Percentiles rank a stretch among this genome's conserved stretches.
phyloP scores from a whole-genome alignment of 1,139 yeast species.

The Geotrichum reessii region DNA sequence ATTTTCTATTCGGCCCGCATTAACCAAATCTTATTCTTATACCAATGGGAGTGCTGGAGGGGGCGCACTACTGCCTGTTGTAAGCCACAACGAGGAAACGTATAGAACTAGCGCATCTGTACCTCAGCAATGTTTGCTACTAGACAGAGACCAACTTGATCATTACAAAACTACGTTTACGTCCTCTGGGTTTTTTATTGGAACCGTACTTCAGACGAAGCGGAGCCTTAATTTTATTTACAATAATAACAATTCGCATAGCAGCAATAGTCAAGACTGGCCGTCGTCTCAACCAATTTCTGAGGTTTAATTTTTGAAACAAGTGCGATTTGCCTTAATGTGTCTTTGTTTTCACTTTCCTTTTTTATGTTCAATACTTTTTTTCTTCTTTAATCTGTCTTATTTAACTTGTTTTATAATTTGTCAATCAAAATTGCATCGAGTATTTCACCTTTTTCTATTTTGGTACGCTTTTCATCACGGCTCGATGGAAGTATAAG shows the following conservation, averaged over 20 bases:
- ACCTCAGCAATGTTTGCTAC: neutral
- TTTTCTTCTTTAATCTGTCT: neutral
- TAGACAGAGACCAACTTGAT: neutral
- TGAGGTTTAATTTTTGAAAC: neutral
- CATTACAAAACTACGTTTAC: constrained; percentile 12
- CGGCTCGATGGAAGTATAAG: constrained; percentile 37
- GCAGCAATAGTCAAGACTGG: neutral
- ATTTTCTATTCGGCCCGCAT: neutral
- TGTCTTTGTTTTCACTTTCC: too few relatives aligned
- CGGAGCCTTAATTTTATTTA: constrained; percentile 17
- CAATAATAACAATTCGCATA: neutral
- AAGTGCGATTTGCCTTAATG: too few relatives aligned
- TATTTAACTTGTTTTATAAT: neutral
- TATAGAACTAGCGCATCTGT: neutral
- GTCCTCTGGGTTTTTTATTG: constrained; percentile 20
- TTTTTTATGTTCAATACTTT: neutral
- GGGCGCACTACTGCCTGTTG: neutral
- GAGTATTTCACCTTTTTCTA: constrained; percentile 21
- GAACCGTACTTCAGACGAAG: constrained; percentile 19
- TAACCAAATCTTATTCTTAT: neutral
- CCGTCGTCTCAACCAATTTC: neutral
- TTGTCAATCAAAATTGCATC: constrained; percentile 28
- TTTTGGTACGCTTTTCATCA: neutral
- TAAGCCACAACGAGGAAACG: neutral
- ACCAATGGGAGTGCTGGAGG: neutral